Evolutionary conservation across 805 yeast species (phyloP).

Genomic region (Candida boleticola): DNA sequence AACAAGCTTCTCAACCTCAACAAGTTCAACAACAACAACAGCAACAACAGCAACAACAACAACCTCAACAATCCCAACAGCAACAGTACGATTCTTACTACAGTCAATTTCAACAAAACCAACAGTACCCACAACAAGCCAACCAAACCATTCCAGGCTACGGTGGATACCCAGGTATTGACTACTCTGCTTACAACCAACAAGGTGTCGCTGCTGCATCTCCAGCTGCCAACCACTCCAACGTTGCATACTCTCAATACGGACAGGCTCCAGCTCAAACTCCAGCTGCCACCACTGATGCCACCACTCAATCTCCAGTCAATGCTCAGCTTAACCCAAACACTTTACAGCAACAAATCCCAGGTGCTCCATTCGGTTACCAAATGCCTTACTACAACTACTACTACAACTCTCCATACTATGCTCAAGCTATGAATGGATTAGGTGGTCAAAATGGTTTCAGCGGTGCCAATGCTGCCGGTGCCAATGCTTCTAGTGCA

Average conservation of each 20-base stretch:
- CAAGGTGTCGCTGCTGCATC: slow-evolving; percentile 30
- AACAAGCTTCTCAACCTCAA: slow-evolving; percentile 12
- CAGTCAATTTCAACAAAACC: slow-evolving; percentile 35
- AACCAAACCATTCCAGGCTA: slow-evolving; percentile 40
- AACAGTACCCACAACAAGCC: slow-evolving; percentile 41
- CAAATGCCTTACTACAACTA: slow-evolving; percentile 36
- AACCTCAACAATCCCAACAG: slow-evolving; percentile 18
- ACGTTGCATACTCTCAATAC: slow-evolving; percentile 21
- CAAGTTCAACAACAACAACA: slow-evolving; percentile 18
- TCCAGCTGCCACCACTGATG: slow-evolving; percentile 16
- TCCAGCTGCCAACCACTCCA: slow-evolving; percentile 23
- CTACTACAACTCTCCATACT: slow-evolving; percentile 41
- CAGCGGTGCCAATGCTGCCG: slow-evolving; percentile 11
- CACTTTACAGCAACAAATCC: slow-evolving; percentile 30
- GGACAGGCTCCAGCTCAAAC: slow-evolving; percentile 12
- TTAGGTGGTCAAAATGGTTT: slow-evolving; percentile 23
- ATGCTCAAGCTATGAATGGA: slow-evolving; percentile 23
- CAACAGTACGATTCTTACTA: slow-evolving; percentile 32
- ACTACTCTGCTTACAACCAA: slow-evolving; percentile 39
- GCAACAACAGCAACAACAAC: slow-evolving; percentile 18
- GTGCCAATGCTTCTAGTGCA: slow-evolving; percentile 13
- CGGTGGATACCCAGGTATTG: slow-evolving; percentile 44
- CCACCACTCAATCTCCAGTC: slow-evolving; percentile 21
- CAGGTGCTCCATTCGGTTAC: slow-evolving; percentile 40
- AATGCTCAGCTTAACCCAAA: slow-evolving; percentile 17